Percentiles rank a stretch among this genome's conserved stretches.
phyloP scores from a whole-genome alignment of 2,329 filamentous ascomycete genomes.

The Xylaria hypoxylon region DNA sequence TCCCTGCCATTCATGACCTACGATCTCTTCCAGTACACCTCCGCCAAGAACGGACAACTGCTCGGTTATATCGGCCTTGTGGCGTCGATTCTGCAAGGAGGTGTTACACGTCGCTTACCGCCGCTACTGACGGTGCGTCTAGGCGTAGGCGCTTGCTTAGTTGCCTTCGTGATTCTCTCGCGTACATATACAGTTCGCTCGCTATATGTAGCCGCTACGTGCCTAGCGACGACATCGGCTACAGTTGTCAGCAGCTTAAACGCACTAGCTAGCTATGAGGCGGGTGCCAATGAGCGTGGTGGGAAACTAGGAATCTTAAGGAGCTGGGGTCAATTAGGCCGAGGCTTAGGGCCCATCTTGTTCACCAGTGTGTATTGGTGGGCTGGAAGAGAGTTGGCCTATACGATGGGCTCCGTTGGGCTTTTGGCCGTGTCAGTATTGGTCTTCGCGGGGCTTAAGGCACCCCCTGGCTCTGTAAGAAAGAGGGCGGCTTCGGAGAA shows the following conservation, averaged over 20 bases:
- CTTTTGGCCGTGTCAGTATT: slow-evolving; percentile 79
- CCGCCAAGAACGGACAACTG: slow-evolving; percentile 83
- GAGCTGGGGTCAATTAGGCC: slow-evolving; percentile 85
- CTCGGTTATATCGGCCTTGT: slow-evolving; percentile 92
- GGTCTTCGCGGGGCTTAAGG: slow-evolving; percentile 78
- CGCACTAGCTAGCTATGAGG: slow-evolving; percentile 91
- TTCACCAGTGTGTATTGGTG: slow-evolving; percentile 99
- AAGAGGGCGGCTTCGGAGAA: slow-evolving; percentile 42
- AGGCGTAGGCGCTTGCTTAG: slow-evolving; percentile 80
- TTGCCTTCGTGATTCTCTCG: slow-evolving; percentile 83
- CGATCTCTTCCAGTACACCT: slow-evolving; percentile 86
- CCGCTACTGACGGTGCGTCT: slow-evolving; percentile 83
- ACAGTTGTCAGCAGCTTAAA: slow-evolving; percentile 96
- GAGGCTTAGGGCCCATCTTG: slow-evolving; percentile 85
- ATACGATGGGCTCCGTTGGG: slow-evolving; percentile 81
- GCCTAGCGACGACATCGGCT: slow-evolving; percentile 89
- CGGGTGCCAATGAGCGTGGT: slow-evolving; percentile 81
- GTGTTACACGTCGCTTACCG: slow-evolving; percentile 86
- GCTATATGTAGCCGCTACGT: slow-evolving; percentile 84
- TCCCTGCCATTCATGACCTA: slow-evolving; percentile 98
- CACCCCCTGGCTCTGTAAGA: slow-evolving; percentile 61
- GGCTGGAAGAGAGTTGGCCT: slow-evolving; percentile 89
- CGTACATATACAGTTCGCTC: slow-evolving; percentile 73
- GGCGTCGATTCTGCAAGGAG: slow-evolving; percentile 91
- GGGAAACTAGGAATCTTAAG: slow-evolving; percentile 87